Evolutionary conservation across 257 asterid species (phyloP).

Genomic region (Capsicum chinense): DNA sequence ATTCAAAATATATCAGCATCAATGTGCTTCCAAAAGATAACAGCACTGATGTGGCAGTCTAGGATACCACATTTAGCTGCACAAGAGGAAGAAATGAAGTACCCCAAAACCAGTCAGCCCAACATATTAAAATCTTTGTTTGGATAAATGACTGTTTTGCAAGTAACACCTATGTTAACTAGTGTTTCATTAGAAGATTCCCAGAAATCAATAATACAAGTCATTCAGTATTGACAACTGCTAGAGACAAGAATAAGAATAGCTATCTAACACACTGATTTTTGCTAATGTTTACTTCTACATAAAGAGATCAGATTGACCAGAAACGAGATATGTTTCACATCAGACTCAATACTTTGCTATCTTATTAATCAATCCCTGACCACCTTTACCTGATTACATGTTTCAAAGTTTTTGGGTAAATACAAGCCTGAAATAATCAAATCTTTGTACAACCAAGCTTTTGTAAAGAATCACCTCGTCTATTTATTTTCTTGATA

Average conservation of each 20-base stretch:
- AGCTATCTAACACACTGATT: neutral
- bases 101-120: neutral
- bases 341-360: neutral
- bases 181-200: neutral
- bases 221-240: neutral
- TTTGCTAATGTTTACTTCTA: constrained; percentile 3
- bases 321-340: constrained; percentile 9
- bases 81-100: neutral
- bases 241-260: neutral
- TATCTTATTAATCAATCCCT: neutral
- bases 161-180: constrained; percentile 12
- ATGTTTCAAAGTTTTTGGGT: constrained; percentile 20
- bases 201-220: neutral
- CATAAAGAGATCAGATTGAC: neutral
- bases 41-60: neutral
- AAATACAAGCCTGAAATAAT: constrained; percentile 14
- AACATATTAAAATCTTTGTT: neutral
- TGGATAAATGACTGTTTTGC: neutral
- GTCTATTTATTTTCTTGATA: neutral
- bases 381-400: neutral
- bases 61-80: constrained; percentile 1
- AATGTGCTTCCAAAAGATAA: constrained; percentile 22
- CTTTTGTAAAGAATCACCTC: neutral
- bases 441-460: neutral
- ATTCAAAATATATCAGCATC: neutral